These are phyloP conservation scores for Diaporthe australafricana DNA, from an alignment of 2,329 filamentous ascomycete genomes.

Conservation along the genomic window DNA sequence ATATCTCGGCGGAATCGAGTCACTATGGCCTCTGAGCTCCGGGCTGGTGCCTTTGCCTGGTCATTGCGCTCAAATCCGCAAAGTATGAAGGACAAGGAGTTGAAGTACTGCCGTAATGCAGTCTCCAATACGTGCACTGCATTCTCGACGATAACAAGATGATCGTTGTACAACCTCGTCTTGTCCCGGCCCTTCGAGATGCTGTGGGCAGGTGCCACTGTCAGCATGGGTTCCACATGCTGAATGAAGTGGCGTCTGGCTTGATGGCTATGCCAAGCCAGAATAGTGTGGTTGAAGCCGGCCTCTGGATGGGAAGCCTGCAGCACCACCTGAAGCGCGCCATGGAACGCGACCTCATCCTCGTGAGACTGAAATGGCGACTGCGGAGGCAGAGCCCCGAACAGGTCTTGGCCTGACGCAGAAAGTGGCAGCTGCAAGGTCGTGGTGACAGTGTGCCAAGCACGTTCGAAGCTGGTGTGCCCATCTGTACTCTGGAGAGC, in stretches of 20 bases:
- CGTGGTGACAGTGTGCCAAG: conserved; percentile 72
- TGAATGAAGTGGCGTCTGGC: conserved; percentile 70
- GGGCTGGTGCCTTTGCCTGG: conserved; percentile 45
- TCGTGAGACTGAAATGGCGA: conserved; percentile 54
- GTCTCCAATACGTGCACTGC: conserved; percentile 70
- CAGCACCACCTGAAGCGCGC: conserved; percentile 66
- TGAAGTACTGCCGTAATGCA: conserved; percentile 68
- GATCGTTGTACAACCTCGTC: conserved; percentile 53
- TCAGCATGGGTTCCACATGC: conserved; percentile 68
- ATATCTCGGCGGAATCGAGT: conserved; percentile 68
- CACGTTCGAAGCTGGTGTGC: conserved; percentile 69
- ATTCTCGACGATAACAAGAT: conserved; percentile 59
- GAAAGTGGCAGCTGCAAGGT: conserved; percentile 67
- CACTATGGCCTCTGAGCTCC: conserved; percentile 53
- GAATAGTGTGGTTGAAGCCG: conserved; percentile 64
- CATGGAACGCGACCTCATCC: conserved; percentile 58
- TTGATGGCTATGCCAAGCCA: conserved; percentile 71
- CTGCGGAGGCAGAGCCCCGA: conserved; percentile 59
- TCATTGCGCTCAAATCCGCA: conserved; percentile 54
- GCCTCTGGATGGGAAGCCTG: conserved; percentile 63
- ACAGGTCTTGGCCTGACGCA: conserved; percentile 65
- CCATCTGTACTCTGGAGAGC: conserved; percentile 49
- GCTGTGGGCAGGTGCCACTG: conserved; percentile 50
- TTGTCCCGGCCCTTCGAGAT: neutral
- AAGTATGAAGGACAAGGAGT: conserved; percentile 64